phyloP scores from a whole-genome alignment of 2,329 filamentous ascomycete genomes.

The Nothophaeocryptopus gaeumannii region DNA sequence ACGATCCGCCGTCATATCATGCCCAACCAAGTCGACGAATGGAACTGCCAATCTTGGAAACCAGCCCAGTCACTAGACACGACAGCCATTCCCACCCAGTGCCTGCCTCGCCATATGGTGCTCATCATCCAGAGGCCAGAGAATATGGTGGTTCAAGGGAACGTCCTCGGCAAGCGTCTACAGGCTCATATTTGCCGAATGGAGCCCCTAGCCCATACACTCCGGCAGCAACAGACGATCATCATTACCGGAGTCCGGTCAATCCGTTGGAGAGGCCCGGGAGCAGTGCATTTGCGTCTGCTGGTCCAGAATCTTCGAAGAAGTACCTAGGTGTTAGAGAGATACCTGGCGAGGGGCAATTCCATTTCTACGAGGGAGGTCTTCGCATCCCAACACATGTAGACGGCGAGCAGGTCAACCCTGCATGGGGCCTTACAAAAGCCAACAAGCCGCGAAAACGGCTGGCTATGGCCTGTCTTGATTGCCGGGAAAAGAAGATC shows the following conservation, averaged over 20 bases:
- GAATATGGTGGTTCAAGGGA: slow-evolving; percentile 24
- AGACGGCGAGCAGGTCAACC: slow-evolving; percentile 82
- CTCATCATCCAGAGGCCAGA: slow-evolving; percentile 20
- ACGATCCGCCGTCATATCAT: slow-evolving; percentile 19
- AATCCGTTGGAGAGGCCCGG: slow-evolving; percentile 18
- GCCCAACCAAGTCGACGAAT: slow-evolving; percentile 20
- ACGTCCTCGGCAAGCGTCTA: slow-evolving; percentile 21
- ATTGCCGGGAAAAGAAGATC: slow-evolving; percentile 95
- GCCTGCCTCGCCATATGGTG: slow-evolving; percentile 25
- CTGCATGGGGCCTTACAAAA: slow-evolving; percentile 91
- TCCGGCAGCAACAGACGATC: slow-evolving; percentile 20
- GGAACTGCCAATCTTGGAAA: slow-evolving; percentile 31
- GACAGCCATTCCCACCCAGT: slow-evolving; percentile 19
- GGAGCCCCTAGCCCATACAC: slow-evolving; percentile 29
- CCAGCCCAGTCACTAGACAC: slow-evolving; percentile 27
- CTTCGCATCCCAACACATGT: slow-evolving; percentile 49
- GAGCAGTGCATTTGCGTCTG: slow-evolving; percentile 17
- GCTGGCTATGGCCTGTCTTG: slow-evolving; percentile 86
- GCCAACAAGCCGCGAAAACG: slow-evolving; percentile 90
- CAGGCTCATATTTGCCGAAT: slow-evolving; percentile 25
- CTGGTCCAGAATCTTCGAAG: slow-evolving; percentile 26
- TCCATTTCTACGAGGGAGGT: slow-evolving; percentile 34
- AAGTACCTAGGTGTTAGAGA: slow-evolving; percentile 35
- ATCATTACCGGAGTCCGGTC: slow-evolving; percentile 21
- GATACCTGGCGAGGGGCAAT: slow-evolving; percentile 30